Evolutionary conservation across 2,329 filamentous ascomycete species (phyloP), one percentile per base, ranked within the genome.

Genomic region (Fusarium sp.): DNA sequence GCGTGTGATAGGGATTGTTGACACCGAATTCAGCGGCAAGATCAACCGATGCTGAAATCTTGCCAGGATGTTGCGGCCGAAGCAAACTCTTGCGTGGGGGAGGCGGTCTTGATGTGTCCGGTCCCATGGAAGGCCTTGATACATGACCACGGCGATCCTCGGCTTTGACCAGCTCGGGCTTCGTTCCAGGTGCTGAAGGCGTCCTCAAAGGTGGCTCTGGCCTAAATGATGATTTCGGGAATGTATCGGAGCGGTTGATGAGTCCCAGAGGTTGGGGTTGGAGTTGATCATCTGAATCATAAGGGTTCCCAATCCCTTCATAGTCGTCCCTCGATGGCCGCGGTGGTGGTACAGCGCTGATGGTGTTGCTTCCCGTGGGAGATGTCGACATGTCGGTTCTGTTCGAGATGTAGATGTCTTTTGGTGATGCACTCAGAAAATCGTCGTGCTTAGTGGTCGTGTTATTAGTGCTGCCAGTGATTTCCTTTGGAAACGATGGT

Each of bases 1-100:
- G 84, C 5, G 88, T 87, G 76, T 94, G 91, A 75, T 93, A 92
- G 0, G 90, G 89, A 75, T 92, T 92, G 37, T 88, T 87, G 27
- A 86, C 80, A 12, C 90, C 90, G 73, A 92, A 92, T 67, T 91
- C 90, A 35, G 85, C 86, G 2, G 87, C 88, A 9, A 91, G 83
- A 75, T 92, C 89, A 47, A 91, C 85, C 3, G 86, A 85, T 8
- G 78, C 81, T 2, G 76, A 79, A 54, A 83, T 82, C 14, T 82
- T 82, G 22, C 80, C 81, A n/a, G 81, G 78, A 22, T 83, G 86
- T 38, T 72, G 81, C 1, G 86, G 84, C 3, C 83, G 85, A 32
- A 88, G 79, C 10, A 87, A 76, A 64, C 85, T 88, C 27, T 83
- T 88, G 15, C 88, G 85, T 8, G 89, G 88, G 2, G 88, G 89